Conservation (phyloP, 345 rosid genomes). For the Litchi chinensis region DNA sequence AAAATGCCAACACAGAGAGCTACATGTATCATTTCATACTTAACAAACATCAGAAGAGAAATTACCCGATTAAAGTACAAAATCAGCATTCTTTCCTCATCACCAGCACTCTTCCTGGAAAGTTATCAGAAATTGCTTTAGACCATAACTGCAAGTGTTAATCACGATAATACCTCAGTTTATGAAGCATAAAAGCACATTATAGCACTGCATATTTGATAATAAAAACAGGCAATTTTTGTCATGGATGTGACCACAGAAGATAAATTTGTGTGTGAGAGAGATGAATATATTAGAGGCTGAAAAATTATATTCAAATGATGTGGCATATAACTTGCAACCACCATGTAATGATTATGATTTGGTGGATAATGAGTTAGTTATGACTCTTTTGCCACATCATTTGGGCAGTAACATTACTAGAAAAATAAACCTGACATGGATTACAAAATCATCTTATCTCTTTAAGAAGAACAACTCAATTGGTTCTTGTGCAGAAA, state of each 20-base stretch:
- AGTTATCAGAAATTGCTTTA: slow-evolving; percentile 18
- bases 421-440: background rate
- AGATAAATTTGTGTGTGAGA: background rate
- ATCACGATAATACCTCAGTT: background rate
- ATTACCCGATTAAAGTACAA: slow-evolving; percentile 77
- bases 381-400: too few species aligned
- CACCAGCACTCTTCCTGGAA: slow-evolving; percentile 75
- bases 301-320: background rate
- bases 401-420: too few species aligned
- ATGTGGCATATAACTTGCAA: too few species aligned
- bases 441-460: background rate
- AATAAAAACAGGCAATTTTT: background rate
- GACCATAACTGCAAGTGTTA: background rate
- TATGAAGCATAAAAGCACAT: background rate
- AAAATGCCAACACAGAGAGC: background rate
- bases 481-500: background rate
- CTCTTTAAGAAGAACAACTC: background rate
- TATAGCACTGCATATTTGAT: background rate
- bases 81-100: slow-evolving; percentile 89
- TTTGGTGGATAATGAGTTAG: too few species aligned
- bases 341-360: too few species aligned
- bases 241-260: slow-evolving; percentile 8
- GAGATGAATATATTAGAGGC: background rate
- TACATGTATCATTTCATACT: slow-evolving; percentile 4
- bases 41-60: slow-evolving; percentile 6